Evolutionary conservation across 805 yeast species (phyloP).

Genomic region (Hanseniaspora lachancei): DNA sequence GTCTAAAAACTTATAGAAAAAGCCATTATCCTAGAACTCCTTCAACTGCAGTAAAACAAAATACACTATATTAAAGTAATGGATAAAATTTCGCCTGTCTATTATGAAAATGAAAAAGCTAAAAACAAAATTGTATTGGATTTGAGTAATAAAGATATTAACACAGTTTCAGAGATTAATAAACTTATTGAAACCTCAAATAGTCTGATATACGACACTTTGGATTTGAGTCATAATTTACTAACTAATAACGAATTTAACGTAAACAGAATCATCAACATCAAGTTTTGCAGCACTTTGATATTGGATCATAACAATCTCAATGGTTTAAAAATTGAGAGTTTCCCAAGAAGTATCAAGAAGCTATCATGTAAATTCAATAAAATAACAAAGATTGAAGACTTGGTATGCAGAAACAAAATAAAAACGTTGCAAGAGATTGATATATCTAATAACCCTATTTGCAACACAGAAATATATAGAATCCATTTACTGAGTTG

Average conservation of each 20-base stretch:
- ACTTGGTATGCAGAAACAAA: neutral
- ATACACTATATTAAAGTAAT: neutral
- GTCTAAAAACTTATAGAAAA: too few relatives aligned
- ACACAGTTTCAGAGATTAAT: neutral
- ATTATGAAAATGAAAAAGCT: neutral
- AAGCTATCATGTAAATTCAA: neutral
- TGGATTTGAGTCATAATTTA: neutral
- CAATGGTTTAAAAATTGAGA: neutral
- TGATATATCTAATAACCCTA: neutral
- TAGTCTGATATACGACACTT: neutral
- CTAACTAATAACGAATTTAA: neutral
- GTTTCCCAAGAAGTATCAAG: neutral
- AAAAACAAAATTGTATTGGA: neutral
- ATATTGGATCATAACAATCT: neutral
- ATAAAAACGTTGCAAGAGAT: slow-evolving; percentile 4
- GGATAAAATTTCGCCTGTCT: neutral
- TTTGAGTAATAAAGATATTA: neutral
- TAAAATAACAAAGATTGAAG: neutral
- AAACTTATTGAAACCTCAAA: neutral
- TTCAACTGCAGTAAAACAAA: neutral
- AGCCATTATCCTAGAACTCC: too few relatives aligned
- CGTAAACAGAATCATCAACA: neutral
- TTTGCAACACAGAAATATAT: neutral
- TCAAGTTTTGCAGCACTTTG: neutral
- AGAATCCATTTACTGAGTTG: neutral